Percentiles rank a stretch among this genome's conserved stretches.
Conservation (phyloP, 2,329 filamentous ascomycete species). For the Penicillium sclerotigenum region DNA sequence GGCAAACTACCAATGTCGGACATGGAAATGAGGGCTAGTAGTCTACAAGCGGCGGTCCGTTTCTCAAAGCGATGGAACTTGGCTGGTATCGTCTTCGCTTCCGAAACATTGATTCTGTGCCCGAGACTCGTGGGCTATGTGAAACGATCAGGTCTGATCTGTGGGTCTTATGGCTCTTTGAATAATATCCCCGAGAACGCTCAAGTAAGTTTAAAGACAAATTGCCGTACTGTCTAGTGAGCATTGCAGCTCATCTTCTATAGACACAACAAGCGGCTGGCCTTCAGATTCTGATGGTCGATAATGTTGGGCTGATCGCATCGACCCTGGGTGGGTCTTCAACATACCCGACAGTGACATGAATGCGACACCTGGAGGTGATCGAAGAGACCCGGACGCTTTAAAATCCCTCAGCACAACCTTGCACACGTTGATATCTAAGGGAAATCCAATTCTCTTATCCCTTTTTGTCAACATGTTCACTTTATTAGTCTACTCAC, state of each 20-base stretch:
- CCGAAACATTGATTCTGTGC: slow-evolving; percentile 37
- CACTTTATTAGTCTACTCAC: no score
- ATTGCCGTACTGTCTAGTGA: neutral
- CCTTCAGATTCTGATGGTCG: slow-evolving; percentile 22
- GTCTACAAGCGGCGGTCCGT: slow-evolving; percentile 37
- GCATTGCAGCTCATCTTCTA: slow-evolving; percentile 14
- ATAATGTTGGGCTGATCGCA: slow-evolving; percentile 21
- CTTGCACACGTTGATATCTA: neutral
- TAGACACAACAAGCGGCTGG: slow-evolving; percentile 23
- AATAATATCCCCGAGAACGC: slow-evolving; percentile 25
- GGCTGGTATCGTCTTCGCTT: slow-evolving; percentile 37
- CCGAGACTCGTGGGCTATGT: slow-evolving; percentile 38
- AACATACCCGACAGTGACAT: neutral
- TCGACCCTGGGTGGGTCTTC: slow-evolving; percentile 2
- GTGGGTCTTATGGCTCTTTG: slow-evolving; percentile 35
- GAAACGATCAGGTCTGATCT: slow-evolving; percentile 33
- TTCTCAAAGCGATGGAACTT: slow-evolving; percentile 42
- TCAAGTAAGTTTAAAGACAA: neutral
- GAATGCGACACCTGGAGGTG: neutral
- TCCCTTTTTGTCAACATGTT: neutral
- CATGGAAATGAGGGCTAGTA: slow-evolving; percentile 30
- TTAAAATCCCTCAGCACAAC: neutral
- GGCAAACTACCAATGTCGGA: slow-evolving; percentile 27
- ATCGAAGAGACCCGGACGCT: neutral
- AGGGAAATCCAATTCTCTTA: neutral